These are phyloP conservation scores for Salix exigua DNA, from an alignment of 345 rosid genomes.

Conservation along the genomic window DNA sequence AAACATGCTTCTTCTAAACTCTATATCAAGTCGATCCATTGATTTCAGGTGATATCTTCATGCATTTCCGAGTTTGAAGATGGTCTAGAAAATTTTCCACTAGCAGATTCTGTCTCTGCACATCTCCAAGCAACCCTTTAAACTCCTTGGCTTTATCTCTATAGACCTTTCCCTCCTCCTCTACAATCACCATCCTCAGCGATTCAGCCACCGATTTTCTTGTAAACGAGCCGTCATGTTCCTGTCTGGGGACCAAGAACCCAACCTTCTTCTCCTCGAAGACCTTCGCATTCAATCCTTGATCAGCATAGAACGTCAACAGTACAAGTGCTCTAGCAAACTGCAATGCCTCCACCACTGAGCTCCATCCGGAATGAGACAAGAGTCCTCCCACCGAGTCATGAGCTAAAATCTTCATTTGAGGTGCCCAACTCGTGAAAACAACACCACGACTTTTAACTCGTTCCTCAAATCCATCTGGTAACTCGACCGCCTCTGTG, in stretches of 20 bases:
- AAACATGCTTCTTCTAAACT: too few species aligned
- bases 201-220: slow-evolving; percentile 36
- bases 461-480: slow-evolving; percentile 30
- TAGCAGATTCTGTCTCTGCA: not conserved
- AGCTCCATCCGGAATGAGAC: slow-evolving; percentile 47
- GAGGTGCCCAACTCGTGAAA: slow-evolving; percentile 36
- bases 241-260: slow-evolving; percentile 30
- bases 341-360: slow-evolving; percentile 40
- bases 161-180: slow-evolving; percentile 26
- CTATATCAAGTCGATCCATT: too few species aligned
- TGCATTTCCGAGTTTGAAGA: too few species aligned
- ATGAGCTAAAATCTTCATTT: slow-evolving; percentile 34
- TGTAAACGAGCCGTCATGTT: slow-evolving; percentile 37
- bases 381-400: slow-evolving; percentile 41
- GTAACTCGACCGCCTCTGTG: slow-evolving; percentile 11
- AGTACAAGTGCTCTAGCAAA: slow-evolving; percentile 32
- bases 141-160: slow-evolving; percentile 4
- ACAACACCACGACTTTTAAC: slow-evolving; percentile 22
- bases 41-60: too few species aligned
- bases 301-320: slow-evolving; percentile 36
- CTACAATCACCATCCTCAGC: slow-evolving; percentile 30
- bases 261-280: slow-evolving; percentile 30
- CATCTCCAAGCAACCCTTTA: slow-evolving; percentile 3
- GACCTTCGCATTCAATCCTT: slow-evolving; percentile 42
- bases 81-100: not conserved